These are phyloP conservation scores for Hyaloscypha finlandica DNA, from an alignment of 495 filamentous ascomycete species.

Conservation along the genomic window DNA sequence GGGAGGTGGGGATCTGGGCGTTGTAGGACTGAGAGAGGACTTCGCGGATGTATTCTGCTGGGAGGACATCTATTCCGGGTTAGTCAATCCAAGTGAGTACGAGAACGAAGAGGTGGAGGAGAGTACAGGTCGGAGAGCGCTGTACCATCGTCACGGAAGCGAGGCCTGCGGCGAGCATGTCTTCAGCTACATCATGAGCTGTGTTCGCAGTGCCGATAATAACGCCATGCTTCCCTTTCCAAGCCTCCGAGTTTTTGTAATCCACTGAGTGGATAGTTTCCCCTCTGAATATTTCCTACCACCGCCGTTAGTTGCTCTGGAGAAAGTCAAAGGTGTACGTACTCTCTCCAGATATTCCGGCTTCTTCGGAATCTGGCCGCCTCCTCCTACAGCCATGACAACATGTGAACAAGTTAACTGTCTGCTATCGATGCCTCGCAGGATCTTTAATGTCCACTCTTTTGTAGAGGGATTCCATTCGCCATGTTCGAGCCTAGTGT, in stretches of 20 bases:
- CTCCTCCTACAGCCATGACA: conserved; percentile 10
- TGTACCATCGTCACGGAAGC: conserved; percentile 44
- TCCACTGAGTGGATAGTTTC: conserved; percentile 38
- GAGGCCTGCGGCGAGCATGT: conserved; percentile 42
- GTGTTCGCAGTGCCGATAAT: conserved; percentile 50
- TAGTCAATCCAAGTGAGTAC: background rate
- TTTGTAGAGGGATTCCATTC: conserved; percentile 31
- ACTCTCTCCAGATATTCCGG: conserved; percentile 3
- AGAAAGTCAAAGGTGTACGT: conserved; percentile 15
- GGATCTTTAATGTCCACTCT: conserved; percentile 36
- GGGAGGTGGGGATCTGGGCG: conserved; percentile 30
- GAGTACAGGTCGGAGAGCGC: conserved; percentile 35
- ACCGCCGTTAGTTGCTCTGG: conserved; percentile 12
- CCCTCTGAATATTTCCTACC: conserved; percentile 34
- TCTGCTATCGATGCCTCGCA: background rate
- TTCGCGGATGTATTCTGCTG: conserved; percentile 28
- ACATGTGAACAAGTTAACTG: background rate
- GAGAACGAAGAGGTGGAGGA: too few species aligned
- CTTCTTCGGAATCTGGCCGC: background rate
- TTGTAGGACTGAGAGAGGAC: conserved; percentile 33
- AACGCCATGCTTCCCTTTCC: conserved; percentile 39
- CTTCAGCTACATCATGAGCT: conserved; percentile 46
- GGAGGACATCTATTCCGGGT: conserved; percentile 32
- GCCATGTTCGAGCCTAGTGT: conserved; percentile 31
- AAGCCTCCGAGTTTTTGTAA: conserved; percentile 33